Percentiles rank a stretch among this genome's conserved stretches.
phyloP scores from a whole-genome alignment of 768 basidiomycete genomes.

The Boletus rubescentipes region DNA sequence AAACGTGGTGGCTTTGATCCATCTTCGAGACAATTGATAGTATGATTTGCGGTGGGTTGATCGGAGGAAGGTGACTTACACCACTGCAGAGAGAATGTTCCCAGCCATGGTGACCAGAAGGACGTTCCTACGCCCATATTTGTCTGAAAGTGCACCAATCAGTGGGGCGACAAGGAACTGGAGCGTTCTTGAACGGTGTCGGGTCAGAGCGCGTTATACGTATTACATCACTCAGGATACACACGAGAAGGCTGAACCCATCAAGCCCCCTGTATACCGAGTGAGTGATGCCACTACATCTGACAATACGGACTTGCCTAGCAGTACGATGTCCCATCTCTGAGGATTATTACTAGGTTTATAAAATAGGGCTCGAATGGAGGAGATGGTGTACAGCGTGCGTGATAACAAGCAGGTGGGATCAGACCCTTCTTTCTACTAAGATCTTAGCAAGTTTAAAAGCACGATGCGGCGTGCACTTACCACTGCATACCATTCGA shows the following conservation, averaged over 20 bases:
- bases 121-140: conserved; percentile 82
- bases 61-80: conserved; percentile 48
- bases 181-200: conserved; percentile 52
- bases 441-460: neutral
- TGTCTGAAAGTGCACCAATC: conserved; percentile 85
- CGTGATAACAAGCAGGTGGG: conserved; percentile 69
- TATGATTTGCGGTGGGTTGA: neutral
- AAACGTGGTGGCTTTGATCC: conserved; percentile 89
- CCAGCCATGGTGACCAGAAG: conserved; percentile 89
- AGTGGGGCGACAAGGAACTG: conserved; percentile 83
- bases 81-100: conserved; percentile 84
- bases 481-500: conserved; percentile 86
- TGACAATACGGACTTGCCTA: conserved; percentile 51
- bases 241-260: conserved; percentile 93
- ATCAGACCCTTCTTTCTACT: conserved; percentile 69
- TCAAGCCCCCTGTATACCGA: conserved; percentile 62
- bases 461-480: conserved; percentile 16
- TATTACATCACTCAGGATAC: conserved; percentile 38
- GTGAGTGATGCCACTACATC: conserved; percentile 6
- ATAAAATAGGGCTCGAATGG: conserved; percentile 64
- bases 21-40: conserved; percentile 43
- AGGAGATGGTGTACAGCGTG: conserved; percentile 67
- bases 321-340: conserved; percentile 91
- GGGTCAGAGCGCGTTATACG: conserved; percentile 31
- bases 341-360: conserved; percentile 58